A percentile compares a stretch with the other conserved stretches of the same genome.
Evolutionary conservation across 495 filamentous ascomycete genomes (phyloP).

Genomic region (Hypoxylon intermedium): DNA sequence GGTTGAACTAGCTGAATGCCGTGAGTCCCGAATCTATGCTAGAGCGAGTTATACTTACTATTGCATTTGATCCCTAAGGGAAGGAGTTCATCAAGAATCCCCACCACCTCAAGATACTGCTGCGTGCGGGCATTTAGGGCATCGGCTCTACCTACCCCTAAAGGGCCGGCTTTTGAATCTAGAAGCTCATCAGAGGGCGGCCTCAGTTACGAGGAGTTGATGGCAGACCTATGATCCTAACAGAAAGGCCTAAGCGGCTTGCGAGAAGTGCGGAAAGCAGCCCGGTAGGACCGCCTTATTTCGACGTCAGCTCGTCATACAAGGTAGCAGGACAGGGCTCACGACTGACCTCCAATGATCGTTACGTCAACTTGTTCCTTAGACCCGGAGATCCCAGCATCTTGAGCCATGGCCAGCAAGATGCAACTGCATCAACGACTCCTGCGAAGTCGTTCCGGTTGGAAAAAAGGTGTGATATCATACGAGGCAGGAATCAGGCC

Average conservation of each 20-base stretch:
- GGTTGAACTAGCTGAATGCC: constrained; percentile 34
- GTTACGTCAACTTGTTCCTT: constrained; percentile 29
- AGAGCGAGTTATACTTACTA: constrained; percentile 15
- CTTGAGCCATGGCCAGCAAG: constrained; percentile 15
- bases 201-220: not conserved
- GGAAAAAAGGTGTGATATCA: too few relatives aligned
- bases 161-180: constrained; percentile 35
- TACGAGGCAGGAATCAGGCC: too few relatives aligned
- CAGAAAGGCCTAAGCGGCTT: constrained; percentile 29
- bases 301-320: constrained; percentile 4
- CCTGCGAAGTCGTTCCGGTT: not conserved
- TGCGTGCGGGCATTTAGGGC: constrained; percentile 41
- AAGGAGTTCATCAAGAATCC: constrained; percentile 34
- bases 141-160: constrained; percentile 37
- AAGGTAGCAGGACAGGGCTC: not conserved
- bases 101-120: constrained; percentile 36
- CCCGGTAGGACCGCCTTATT: constrained; percentile 35
- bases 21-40: not conserved
- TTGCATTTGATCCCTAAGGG: constrained; percentile 38
- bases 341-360: constrained; percentile 30
- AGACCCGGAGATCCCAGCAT: not conserved
- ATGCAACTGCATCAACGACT: not conserved
- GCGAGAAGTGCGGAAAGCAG: constrained; percentile 35
- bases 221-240: constrained; percentile 29
- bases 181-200: not conserved